phyloP scores from a whole-genome alignment of 2,329 filamentous ascomycete species.

The Fusarium scirpi region DNA sequence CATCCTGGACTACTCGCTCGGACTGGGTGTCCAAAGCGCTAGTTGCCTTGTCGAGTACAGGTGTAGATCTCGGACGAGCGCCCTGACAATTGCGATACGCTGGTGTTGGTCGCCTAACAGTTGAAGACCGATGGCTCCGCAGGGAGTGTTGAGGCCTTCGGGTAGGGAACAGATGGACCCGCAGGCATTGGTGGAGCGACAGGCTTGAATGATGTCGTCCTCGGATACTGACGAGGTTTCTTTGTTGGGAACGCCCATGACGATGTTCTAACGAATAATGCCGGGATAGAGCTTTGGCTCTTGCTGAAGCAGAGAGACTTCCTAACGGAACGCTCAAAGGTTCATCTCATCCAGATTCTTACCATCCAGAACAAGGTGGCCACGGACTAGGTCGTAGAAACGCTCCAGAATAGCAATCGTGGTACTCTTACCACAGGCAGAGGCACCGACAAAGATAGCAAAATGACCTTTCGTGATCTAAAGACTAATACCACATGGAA shows the following conservation, averaged over 20 bases:
- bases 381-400: conserved; percentile 56
- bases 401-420: conserved; percentile 65
- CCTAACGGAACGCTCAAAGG: conserved; percentile 62
- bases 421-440: conserved; percentile 71
- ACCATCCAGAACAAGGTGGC: fast-evolving
- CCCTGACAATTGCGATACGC: conserved; percentile 75
- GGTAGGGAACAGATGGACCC: conserved; percentile 57
- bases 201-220: background rate
- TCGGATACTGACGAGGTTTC: background rate
- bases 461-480: conserved; percentile 59
- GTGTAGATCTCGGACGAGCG: conserved; percentile 57
- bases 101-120: conserved; percentile 77
- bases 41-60: conserved; percentile 44
- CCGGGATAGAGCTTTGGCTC: background rate
- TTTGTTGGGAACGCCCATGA: conserved; percentile 38
- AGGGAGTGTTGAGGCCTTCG: conserved; percentile 67
- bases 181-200: conserved; percentile 60
- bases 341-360: conserved; percentile 55
- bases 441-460: conserved; percentile 64
- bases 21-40: conserved; percentile 46
- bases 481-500: conserved; percentile 57
- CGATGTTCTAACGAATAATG: background rate
- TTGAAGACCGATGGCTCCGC: conserved; percentile 73
- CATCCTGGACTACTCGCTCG: conserved; percentile 73
- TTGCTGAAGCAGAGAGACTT: conserved; percentile 57